Evolutionary conservation across 1,139 yeast genomes (phyloP).

Genomic region (Scheffersomyces parashehatae): DNA sequence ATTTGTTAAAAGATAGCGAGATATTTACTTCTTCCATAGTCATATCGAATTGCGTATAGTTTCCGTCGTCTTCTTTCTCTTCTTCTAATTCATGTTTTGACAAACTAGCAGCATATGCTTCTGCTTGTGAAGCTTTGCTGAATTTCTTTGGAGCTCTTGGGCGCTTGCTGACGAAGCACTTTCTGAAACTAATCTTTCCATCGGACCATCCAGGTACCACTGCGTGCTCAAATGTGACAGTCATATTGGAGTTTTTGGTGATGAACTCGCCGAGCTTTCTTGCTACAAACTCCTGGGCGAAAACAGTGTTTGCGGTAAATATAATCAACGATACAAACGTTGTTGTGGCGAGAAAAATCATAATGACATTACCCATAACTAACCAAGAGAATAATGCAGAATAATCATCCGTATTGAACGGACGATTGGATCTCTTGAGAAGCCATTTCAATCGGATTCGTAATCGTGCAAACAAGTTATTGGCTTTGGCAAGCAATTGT

Average conservation of each 20-base stretch:
- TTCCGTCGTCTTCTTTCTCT: slow-evolving; percentile 75
- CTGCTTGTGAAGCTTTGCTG: slow-evolving; percentile 74
- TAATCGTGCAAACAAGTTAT: slow-evolving; percentile 49
- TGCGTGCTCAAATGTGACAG: slow-evolving; percentile 90
- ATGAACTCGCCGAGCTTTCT: slow-evolving; percentile 76
- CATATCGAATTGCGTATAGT: slow-evolving; percentile 91
- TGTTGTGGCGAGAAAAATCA: slow-evolving; percentile 84
- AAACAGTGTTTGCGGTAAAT: slow-evolving; percentile 79
- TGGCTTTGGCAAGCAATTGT: slow-evolving; percentile 54
- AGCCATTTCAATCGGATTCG: slow-evolving; percentile 69
- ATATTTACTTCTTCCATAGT: slow-evolving; percentile 85
- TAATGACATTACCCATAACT: slow-evolving; percentile 77
- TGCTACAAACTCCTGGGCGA: slow-evolving; percentile 89
- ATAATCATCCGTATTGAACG: slow-evolving; percentile 85
- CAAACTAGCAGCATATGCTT: slow-evolving; percentile 54
- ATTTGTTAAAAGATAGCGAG: slow-evolving; percentile 76
- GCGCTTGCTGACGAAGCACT: slow-evolving; percentile 83
- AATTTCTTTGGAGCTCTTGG: slow-evolving; percentile 60
- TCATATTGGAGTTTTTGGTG: slow-evolving; percentile 81
- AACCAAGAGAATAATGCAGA: slow-evolving; percentile 91
- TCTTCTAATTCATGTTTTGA: slow-evolving; percentile 18
- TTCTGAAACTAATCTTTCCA: slow-evolving; percentile 79
- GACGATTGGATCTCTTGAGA: slow-evolving; percentile 53
- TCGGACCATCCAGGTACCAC: slow-evolving; percentile 94
- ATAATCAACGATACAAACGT: slow-evolving; percentile 80